These are phyloP conservation scores for Beta vulgaris DNA, from an alignment of 148 eudicot genomes.

Conservation along the genomic window DNA sequence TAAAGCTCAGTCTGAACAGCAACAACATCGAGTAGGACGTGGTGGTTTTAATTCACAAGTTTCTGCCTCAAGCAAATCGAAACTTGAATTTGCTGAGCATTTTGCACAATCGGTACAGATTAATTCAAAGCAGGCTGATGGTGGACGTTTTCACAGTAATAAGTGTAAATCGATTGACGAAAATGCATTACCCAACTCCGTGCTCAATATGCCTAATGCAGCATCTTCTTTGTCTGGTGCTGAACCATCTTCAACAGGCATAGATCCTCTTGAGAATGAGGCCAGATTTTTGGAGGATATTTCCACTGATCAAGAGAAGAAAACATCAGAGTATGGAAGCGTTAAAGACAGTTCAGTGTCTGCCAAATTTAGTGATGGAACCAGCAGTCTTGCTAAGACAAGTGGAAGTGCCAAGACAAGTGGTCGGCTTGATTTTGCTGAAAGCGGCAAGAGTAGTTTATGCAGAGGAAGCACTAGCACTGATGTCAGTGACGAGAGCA, in stretches of 20 bases:
- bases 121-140: constrained; percentile 14
- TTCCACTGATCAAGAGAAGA: constrained; percentile 44
- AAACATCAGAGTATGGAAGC: constrained; percentile 39
- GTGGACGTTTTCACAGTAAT: constrained; percentile 11
- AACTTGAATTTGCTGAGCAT: constrained; percentile 25
- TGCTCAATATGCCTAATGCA: constrained; percentile 5
- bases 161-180: neutral
- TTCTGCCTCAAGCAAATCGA: constrained; percentile 23
- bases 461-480: constrained; percentile 62
- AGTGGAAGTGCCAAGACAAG: constrained; percentile 59
- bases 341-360: constrained; percentile 52
- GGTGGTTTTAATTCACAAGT: constrained; percentile 14
- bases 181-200: neutral
- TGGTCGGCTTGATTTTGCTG: constrained; percentile 45
- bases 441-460: constrained; percentile 63
- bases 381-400: constrained; percentile 45
- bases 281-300: constrained; percentile 29
- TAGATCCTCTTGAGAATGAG: constrained; percentile 20
- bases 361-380: constrained; percentile 53
- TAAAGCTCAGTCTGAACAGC: constrained; percentile 18
- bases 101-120: constrained; percentile 29
- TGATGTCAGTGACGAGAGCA: constrained; percentile 70
- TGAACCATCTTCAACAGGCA: constrained; percentile 16
- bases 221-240: constrained; percentile 6
- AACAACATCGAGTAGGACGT: constrained; percentile 15